phyloP scores from a whole-genome alignment of 1,139 yeast species.

The Wickerhamomyces sp. region DNA sequence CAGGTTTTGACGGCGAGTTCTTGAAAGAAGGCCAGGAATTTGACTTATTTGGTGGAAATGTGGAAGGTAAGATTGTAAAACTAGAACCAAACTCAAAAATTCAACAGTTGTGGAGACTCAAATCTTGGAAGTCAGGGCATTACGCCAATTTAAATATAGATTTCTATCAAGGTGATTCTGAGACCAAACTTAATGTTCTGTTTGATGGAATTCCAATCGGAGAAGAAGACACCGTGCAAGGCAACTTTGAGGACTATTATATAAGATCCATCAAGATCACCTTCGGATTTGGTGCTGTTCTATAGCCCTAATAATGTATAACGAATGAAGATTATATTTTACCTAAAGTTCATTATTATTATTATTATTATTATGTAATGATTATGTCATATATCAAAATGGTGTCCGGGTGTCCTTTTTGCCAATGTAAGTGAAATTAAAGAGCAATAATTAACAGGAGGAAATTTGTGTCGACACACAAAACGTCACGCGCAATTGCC shows the following conservation, averaged over 20 bases:
- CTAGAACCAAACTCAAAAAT: conserved; percentile 57
- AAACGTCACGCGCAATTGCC: too few relatives aligned
- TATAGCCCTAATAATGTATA: conserved; percentile 20
- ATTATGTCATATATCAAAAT: too few relatives aligned
- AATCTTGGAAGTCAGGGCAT: conserved; percentile 84
- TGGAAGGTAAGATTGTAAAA: conserved; percentile 62
- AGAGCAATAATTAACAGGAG: too few relatives aligned
- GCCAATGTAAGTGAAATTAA: too few relatives aligned
- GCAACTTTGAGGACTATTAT: conserved; percentile 85
- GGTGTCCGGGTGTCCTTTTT: too few relatives aligned
- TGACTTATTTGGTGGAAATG: conserved; percentile 84
- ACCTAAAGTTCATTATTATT: too few relatives aligned
- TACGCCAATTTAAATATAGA: conserved; percentile 63
- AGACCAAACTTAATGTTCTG: conserved; percentile 73
- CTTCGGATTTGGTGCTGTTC: conserved; percentile 89
- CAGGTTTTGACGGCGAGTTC: conserved; percentile 51
- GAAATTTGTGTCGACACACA: too few relatives aligned
- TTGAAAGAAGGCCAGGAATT: conserved; percentile 54
- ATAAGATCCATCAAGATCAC: conserved; percentile 83
- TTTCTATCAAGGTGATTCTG: conserved; percentile 73
- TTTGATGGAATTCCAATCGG: conserved; percentile 95
- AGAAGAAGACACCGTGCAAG: conserved; percentile 86
- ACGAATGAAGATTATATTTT: too few relatives aligned
- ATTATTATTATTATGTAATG: too few relatives aligned
- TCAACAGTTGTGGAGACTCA: conserved; percentile 79